These are phyloP conservation scores for Pholiota conissans DNA, from an alignment of 768 basidiomycete species.

Conservation along the genomic window DNA sequence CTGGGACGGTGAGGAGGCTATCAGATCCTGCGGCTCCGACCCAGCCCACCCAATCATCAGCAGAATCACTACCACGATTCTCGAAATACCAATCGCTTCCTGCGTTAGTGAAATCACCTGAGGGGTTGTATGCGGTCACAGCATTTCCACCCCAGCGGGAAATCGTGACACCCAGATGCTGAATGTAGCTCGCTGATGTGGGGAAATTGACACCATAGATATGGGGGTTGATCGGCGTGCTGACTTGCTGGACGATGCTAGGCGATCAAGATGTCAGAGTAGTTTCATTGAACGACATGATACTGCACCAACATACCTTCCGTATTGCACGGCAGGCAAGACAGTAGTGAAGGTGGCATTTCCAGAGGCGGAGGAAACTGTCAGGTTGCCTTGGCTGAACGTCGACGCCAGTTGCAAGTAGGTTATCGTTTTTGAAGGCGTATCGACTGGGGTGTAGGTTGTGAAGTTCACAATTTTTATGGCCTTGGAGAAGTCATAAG, in stretches of 20 bases:
- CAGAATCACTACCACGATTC: slow-evolving; percentile 42
- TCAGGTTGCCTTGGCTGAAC: slow-evolving; percentile 41
- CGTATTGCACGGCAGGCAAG: slow-evolving; percentile 43
- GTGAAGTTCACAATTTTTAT: slow-evolving; percentile 34
- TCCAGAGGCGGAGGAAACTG: slow-evolving; percentile 43
- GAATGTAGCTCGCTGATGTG: slow-evolving; percentile 42
- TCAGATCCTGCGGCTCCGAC: slow-evolving; percentile 43
- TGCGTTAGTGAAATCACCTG: slow-evolving; percentile 51
- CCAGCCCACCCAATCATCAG: slow-evolving; percentile 52
- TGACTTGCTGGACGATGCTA: slow-evolving; percentile 37
- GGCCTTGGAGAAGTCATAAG: slow-evolving; percentile 19
- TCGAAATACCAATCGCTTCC: slow-evolving; percentile 60
- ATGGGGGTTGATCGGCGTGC: slow-evolving; percentile 41
- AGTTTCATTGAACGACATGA: too few relatives aligned
- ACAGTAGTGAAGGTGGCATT: slow-evolving; percentile 38
- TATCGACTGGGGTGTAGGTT: slow-evolving; percentile 42
- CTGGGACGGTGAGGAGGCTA: slow-evolving; percentile 47
- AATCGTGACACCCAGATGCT: slow-evolving; percentile 48
- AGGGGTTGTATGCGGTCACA: slow-evolving; percentile 54
- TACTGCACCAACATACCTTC: slow-evolving; percentile 38
- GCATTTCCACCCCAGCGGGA: slow-evolving; percentile 58
- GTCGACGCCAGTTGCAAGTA: slow-evolving; percentile 43
- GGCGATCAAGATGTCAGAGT: background rate
- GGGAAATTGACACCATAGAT: slow-evolving; percentile 62
- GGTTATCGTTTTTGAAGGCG: slow-evolving; percentile 46